Base-by-base conservation (phyloP, 2,329 filamentous ascomycete genomes). In the Clonostachys chloroleuca region DNA sequence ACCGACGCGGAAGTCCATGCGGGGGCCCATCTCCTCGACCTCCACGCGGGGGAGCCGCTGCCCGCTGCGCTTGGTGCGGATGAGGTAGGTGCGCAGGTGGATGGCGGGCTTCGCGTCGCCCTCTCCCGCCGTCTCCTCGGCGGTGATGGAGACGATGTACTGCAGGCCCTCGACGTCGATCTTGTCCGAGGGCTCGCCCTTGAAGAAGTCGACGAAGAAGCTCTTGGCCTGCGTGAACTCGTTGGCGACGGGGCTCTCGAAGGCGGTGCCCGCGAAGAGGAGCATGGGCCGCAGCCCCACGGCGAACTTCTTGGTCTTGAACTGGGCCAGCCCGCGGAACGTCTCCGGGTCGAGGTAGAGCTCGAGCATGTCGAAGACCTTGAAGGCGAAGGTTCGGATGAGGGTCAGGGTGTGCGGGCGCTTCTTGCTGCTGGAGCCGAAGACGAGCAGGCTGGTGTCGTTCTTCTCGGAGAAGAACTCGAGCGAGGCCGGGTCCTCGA, bases 401-500 rank as follows among this genome's bases (percentile, higher is more conserved):
- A 97, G 69, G 1, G 91, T 96, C 58, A 99, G 66, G 52, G 85
- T 86, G 68, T 99, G 91, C 6, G 92, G 92, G n/a, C 94, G 80
- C 78, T 97, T 99, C 79, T 97, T 99, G 67, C 81, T 89, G 67
- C 86, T 87, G 65, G 81, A 85, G 45, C 86, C 92, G 59, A 95
- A 95, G 55, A 94, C 79, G 55, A 96, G 78, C 43, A 96, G 74
- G 42, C 84, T 87, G 60, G 89, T 85, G 67, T 99, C 94, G 71
- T 99, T 99, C 75, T 97, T 99, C 64, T 92, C 85, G 52, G 87
- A 86, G 75, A 99, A 92, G 75, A 99, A 99, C 70, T 96, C 90
- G 55, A 97, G 80, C 46, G 87, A 92, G 30, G 86, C 77, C 53
- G 87, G 74, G 65, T 95, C 91, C 67, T 96, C 92, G 68, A 99